Evolutionary conservation across 1,284 basidiomycete genomes (phyloP).

Genomic region (Papiliotrema fonsecae): DNA sequence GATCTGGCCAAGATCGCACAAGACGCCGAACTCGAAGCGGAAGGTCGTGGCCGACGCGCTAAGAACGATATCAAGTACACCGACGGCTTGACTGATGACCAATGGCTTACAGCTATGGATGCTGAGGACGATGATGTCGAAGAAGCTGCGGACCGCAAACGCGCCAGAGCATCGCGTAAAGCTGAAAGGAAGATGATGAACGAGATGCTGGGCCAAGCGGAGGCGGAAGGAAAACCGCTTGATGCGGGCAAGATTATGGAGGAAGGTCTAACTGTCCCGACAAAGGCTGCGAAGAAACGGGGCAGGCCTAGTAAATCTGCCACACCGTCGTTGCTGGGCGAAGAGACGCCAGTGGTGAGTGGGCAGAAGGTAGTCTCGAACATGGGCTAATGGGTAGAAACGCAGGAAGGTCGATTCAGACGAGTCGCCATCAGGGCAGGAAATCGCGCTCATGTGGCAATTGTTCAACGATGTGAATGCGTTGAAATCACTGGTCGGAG

Average conservation of each 20-base stretch:
- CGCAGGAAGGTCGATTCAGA: conserved; percentile 33
- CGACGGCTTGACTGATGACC: conserved; percentile 89
- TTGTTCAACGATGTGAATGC: conserved; percentile 58
- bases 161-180: conserved; percentile 25
- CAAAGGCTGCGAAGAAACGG: conserved; percentile 33
- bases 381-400: conserved; percentile 22
- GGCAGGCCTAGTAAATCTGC: conserved; percentile 37
- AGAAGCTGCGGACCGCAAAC: conserved; percentile 50
- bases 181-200: conserved; percentile 39
- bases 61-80: conserved; percentile 86
- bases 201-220: conserved; percentile 33
- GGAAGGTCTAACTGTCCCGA: conserved; percentile 9
- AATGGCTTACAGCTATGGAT: conserved; percentile 84
- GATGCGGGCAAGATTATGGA: conserved; percentile 21
- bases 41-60: conserved; percentile 75
- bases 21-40: conserved; percentile 68
- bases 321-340: conserved; percentile 33
- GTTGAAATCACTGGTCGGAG: conserved; percentile 54
- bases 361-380: background rate
- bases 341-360: conserved; percentile 36
- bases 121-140: conserved; percentile 71
- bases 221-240: conserved; percentile 41
- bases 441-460: conserved; percentile 33
- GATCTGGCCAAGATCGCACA: conserved; percentile 46
- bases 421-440: conserved; percentile 7